Base-by-base conservation (phyloP, 768 basidiomycete genomes). In the Agaricus sinodeliciosus region DNA sequence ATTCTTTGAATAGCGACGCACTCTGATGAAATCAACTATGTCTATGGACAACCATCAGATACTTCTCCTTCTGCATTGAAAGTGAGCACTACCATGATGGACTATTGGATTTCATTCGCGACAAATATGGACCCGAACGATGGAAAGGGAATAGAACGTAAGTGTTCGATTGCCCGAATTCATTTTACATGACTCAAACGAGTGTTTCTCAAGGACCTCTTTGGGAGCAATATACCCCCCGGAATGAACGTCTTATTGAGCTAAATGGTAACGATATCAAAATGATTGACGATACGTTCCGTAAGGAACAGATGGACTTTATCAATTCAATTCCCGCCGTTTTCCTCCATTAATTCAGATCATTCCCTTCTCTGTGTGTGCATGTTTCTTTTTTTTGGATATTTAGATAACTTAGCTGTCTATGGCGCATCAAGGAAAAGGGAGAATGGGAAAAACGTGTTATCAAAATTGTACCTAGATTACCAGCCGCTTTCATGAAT, bases 91-190 rank as follows among this genome's bases (percentile, higher is more conserved):
- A 48, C 63, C 13, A 70, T 74, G 65, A 64, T 71, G 26, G 69
- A 74, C 52, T 74, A 73, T 50, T 74, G 71, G 72, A 62, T 74
- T 9, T 74, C 73, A 2, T 74, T 73, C 46, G 67, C 67, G 1
- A 69, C 63, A 2, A 66, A 63, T 34, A 54, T 73, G 36, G 63
- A 71, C 51, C 73, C 72, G 3, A 74, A 74, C 54, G 73, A 74
- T 48, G 64, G 64, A 2, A 59, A 55, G 18, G 71, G 72, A n/a
- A 40, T 46, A 35, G 9, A 59, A 43, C 67, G 69, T 71, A 53
- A 41, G 65, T 41, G 4, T 34, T 22, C 22, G 22, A 22, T 36
- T 13, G 15, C 15, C 3, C 22, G 3, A 22, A 2, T 3, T 22
- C 22, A 22, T 22, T 22, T 2, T 22, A 22, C 22, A 48, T 11